These are phyloP conservation scores for Coemansia sp. DNA, from an alignment of 192 early-diverging fungal genomes.

Conservation along the genomic window DNA sequence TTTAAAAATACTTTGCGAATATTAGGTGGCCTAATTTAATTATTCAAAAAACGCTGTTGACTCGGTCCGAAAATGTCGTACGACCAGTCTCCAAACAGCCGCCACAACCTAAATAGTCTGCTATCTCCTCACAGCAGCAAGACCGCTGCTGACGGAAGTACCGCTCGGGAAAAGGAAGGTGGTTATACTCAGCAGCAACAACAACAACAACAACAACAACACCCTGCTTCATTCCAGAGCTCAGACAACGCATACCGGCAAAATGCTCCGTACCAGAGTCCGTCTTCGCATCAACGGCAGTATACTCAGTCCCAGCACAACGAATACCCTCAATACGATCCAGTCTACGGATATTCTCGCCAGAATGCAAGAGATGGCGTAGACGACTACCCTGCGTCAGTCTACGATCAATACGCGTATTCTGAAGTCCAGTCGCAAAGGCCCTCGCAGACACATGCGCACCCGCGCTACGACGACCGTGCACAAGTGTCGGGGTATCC, in stretches of 20 bases:
- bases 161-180: conserved; percentile 22
- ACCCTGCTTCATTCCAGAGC: conserved; percentile 12
- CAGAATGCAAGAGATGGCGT: conserved; percentile 6
- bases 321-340: conserved; percentile 36
- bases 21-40: background rate
- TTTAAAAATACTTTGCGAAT: background rate
- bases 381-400: conserved; percentile 13
- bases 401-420: conserved; percentile 24
- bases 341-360: conserved; percentile 21
- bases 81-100: conserved; percentile 35
- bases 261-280: conserved; percentile 11
- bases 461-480: conserved; percentile 2
- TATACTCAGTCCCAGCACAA: conserved; percentile 1
- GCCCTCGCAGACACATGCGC: conserved; percentile 6
- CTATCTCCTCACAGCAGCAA: conserved; percentile 33
- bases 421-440: conserved; percentile 7
- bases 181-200: conserved; percentile 8
- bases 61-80: conserved; percentile 37
- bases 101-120: conserved; percentile 48
- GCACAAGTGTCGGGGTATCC: conserved; percentile 1
- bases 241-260: conserved; percentile 27
- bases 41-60: conserved; percentile 7
- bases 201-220: conserved; percentile 9
- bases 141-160: conserved; percentile 15
- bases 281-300: conserved; percentile 10